Evolutionary conservation across 352 stramenopile genomes (phyloP), one percentile per base, ranked within the genome.

Genomic region (Phytopythium boreale): DNA sequence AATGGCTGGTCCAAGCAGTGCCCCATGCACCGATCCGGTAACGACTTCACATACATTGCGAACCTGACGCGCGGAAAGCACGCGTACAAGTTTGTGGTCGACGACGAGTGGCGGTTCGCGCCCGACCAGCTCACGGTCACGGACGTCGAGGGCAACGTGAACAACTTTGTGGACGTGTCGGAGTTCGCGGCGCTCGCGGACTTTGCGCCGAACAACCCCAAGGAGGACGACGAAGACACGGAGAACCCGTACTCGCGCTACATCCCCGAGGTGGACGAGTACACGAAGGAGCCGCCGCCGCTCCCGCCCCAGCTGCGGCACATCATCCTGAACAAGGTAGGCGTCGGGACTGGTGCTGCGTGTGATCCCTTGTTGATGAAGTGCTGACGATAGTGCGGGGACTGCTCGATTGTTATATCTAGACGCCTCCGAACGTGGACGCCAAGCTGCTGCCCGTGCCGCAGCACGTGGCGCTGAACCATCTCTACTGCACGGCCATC

Each of bases 21-120:
- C 60, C 97, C 97, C 26, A 99, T 99, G 98, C 97, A 99, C 76
- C 88, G 97, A 27, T 98, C 91, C 0, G 98, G 97, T 62, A 99
- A 99, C 69, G 97, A 99, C 76, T 99, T 99, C 72, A 99, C 97
- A 47, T 99, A 99, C 82, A 99, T 99, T 77, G 96, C 98, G 67
- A 98, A 99, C 76, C 84, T 99, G 39, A 93, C 87, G 59, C 80
- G 86, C 12, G 97, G 97, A 6, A 99, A 99, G 72, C 97, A 99
- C 80, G 97, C 97, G 63, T 99, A 99, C 80, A 99, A 99, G 86
- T 99, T 99, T 72, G 98, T 99, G 62, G 98, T 99, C 29, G 98
- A 99, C 71, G 97, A 99, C 67, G 97, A 99, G 79, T 99, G 98
- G 98, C 87, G 97, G 34, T 98, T 97, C 61, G 90, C 93, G 19